Conservation (phyloP, 2,329 filamentous ascomycete genomes). For the Aspergillus sp. region DNA sequence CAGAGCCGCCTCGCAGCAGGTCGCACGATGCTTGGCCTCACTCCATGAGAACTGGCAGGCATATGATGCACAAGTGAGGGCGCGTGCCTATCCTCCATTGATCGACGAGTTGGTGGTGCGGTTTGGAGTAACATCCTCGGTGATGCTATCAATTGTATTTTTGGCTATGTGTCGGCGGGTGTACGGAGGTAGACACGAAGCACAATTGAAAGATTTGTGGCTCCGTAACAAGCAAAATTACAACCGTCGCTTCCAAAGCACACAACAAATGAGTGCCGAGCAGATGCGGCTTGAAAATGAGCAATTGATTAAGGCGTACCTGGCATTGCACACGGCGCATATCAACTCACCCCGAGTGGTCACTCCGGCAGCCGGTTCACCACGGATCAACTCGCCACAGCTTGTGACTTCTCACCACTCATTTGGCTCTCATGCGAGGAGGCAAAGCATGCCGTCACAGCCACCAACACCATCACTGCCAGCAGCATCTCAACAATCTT, state of each 20-base stretch:
- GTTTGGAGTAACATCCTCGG: conserved; percentile 45
- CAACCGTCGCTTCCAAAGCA: conserved; percentile 6
- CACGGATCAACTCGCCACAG: background rate
- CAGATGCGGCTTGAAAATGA: conserved; percentile 12
- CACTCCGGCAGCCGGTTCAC: background rate
- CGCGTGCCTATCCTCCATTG: conserved; percentile 48
- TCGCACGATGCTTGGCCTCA: conserved; percentile 41
- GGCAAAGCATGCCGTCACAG: background rate
- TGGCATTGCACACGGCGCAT: conserved; percentile 6
- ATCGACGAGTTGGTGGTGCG: conserved; percentile 48
- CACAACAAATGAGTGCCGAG: background rate
- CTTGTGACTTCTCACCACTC: background rate
- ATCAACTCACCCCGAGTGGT: background rate
- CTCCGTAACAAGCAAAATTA: conserved; percentile 14
- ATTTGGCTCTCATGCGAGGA: background rate
- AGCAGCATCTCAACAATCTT: background rate
- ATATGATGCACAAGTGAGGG: conserved; percentile 27
- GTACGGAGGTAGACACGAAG: conserved; percentile 8
- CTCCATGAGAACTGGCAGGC: conserved; percentile 38
- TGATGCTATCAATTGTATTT: conserved; percentile 51
- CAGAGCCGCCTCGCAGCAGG: conserved; percentile 23
- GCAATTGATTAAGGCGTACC: conserved; percentile 12
- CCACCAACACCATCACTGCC: conserved; percentile 3
- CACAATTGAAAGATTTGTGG: conserved; percentile 13
- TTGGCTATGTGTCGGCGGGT: conserved; percentile 24